These are phyloP conservation scores for Catharanthus roseus DNA, from an alignment of 257 asterid genomes.

Conservation along the genomic window DNA sequence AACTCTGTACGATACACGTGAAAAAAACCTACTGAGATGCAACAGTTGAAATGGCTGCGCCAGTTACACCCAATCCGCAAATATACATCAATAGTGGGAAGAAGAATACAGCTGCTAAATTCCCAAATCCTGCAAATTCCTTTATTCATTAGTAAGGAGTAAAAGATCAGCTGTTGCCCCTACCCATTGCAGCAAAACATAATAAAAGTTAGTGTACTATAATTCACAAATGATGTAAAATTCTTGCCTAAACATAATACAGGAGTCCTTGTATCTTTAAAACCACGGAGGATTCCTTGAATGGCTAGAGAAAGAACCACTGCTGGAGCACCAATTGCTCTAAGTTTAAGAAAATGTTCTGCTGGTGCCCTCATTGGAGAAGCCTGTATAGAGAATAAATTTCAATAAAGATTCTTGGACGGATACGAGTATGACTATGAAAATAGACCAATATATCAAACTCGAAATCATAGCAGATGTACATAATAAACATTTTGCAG, in stretches of 20 bases:
- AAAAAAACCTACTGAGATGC: constrained; percentile 38
- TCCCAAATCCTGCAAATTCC: constrained; percentile 33
- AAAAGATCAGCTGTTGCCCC: not conserved
- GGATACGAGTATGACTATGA: not conserved
- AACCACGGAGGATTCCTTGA: constrained; percentile 38
- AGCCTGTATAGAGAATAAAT: constrained; percentile 16
- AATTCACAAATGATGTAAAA: not conserved
- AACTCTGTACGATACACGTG: not conserved
- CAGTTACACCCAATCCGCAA: constrained; percentile 34
- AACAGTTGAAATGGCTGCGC: constrained; percentile 45
- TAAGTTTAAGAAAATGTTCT: constrained; percentile 30
- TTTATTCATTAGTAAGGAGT: not conserved
- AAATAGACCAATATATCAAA: not conserved
- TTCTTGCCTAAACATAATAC: constrained; percentile 36
- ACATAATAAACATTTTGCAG: not conserved
- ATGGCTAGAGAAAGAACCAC: constrained; percentile 30
- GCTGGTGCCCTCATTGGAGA: constrained; percentile 35
- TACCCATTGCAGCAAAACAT: not conserved
- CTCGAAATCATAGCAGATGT: not conserved
- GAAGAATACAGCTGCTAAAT: constrained; percentile 35
- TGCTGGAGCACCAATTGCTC: constrained; percentile 43
- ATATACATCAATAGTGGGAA: constrained; percentile 34
- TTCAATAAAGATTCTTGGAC: not conserved
- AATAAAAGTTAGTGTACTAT: not conserved
- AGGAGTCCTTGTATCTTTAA: constrained; percentile 38